Base-by-base conservation (phyloP, 2,329 filamentous ascomycete genomes). In the Elsinoe perseae region DNA sequence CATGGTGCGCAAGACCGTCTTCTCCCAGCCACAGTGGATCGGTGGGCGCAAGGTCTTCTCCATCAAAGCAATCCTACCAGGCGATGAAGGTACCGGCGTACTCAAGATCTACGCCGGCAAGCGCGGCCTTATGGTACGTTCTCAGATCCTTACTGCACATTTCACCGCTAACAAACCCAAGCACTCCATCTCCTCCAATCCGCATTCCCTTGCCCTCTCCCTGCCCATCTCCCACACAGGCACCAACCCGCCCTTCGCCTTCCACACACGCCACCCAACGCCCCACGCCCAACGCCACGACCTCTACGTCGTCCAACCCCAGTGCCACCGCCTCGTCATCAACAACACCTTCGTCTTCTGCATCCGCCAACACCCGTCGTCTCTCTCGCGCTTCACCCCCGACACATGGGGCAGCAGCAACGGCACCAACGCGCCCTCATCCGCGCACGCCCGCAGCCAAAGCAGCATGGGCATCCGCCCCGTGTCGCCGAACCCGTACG, bases 321-420 rank as follows among this genome's bases (percentile, higher is more conserved):
- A 98, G 70, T 98, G 93, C 69, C 81, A 86, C 61, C 83, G 85
- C 23, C 77, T 98, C 25, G 91, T 89, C 1, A 78, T 95, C 56
- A 96, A 97, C 75, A 97, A 98, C 69, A 98, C 93, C 0, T 98
- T 96, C 67, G 92, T 98, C 25, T 98, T 98, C 70, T 87, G 87
- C 54, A 87, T 98, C 59, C 87, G 93, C 44, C 93, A 98, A 67
- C 91, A 98, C 68, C 88, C 91, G 0, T 86, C 89, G 0, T 80
- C 79, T 1, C 72, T 80, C 0, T 71, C 72, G 1, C 66, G 68
- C 38, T 67, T 71, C 61, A 66, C 65, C 1, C 69, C 69, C 3
- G 69, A 70, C 53, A 70, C 68, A n/a, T 70, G 68, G 67, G 67
- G 67, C 34, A 30, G 40, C 71, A 21, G 14, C 48, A 25, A 67